Evolutionary conservation across 2,329 filamentous ascomycete species (phyloP).

Genomic region (Alternaria novae-zelandiae): DNA sequence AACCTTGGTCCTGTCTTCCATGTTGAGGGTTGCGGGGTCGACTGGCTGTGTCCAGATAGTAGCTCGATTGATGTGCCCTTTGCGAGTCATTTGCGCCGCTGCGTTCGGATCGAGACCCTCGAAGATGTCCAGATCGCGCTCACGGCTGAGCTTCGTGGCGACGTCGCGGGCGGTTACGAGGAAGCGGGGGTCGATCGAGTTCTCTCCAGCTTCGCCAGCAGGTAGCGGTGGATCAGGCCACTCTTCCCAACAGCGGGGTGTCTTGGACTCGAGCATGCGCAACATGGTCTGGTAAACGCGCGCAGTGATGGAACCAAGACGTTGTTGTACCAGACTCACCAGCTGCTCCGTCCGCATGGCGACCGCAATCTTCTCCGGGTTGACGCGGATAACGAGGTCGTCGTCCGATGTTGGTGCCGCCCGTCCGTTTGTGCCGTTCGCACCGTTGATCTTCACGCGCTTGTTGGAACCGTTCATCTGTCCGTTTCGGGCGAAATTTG

Average conservation of each 20-base stretch:
- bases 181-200: constrained; percentile 39
- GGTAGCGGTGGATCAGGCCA: constrained; percentile 35
- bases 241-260: constrained; percentile 70
- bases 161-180: constrained; percentile 52
- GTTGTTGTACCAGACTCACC: constrained; percentile 72
- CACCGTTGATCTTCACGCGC: constrained; percentile 39
- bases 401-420: constrained; percentile 56
- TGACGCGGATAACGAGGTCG: constrained; percentile 77
- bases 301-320: constrained; percentile 75
- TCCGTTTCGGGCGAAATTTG: constrained; percentile 27
- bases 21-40: constrained; percentile 31
- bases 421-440: constrained; percentile 31
- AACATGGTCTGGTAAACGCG: constrained; percentile 80
- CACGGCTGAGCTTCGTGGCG: constrained; percentile 49
- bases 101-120: constrained; percentile 44
- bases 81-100: constrained; percentile 30
- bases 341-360: constrained; percentile 81
- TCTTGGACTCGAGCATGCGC: constrained; percentile 70
- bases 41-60: constrained; percentile 32
- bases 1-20: constrained; percentile 32
- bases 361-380: constrained; percentile 83
- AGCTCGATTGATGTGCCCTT: constrained; percentile 27
- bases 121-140: constrained; percentile 49
- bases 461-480: constrained; percentile 37
- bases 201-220: constrained; percentile 38